phyloP scores from a whole-genome alignment of 2,329 filamentous ascomycete species.

The Trichophaea hybrida region DNA sequence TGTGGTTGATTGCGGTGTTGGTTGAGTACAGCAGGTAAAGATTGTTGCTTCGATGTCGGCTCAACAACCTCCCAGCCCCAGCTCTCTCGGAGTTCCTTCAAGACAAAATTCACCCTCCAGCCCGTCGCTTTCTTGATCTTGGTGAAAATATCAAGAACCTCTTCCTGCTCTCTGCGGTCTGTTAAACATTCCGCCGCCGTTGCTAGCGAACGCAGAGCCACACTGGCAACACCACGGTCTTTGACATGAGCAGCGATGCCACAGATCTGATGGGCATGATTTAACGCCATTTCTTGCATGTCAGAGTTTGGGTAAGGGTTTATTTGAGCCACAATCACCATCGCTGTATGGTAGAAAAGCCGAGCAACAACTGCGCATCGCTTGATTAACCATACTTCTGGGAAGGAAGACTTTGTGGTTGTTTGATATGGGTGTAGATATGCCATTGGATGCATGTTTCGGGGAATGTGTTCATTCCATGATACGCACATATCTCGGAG shows the following conservation, averaged over 20 bases:
- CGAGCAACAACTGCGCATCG: conserved; percentile 65
- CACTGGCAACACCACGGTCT: conserved; percentile 61
- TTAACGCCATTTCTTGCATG: conserved; percentile 54
- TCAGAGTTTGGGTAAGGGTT: conserved; percentile 54
- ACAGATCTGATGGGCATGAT: conserved; percentile 72
- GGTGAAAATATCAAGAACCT: conserved; percentile 63
- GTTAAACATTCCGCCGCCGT: conserved; percentile 62
- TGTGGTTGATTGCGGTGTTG: conserved; percentile 6
- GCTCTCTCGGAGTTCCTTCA: conserved; percentile 54
- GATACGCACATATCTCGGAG: conserved; percentile 69
- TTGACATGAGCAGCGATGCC: conserved; percentile 78
- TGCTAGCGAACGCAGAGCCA: conserved; percentile 64
- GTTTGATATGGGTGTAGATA: conserved; percentile 57
- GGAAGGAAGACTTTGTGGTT: conserved; percentile 58
- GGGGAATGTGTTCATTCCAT: conserved; percentile 66
- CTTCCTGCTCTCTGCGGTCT: conserved; percentile 57
- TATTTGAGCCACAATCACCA: conserved; percentile 64
- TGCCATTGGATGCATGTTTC: conserved; percentile 75
- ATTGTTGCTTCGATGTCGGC: conserved; percentile 29
- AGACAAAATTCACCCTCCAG: conserved; percentile 61
- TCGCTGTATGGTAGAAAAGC: conserved; percentile 77
- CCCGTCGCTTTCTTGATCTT: conserved; percentile 62
- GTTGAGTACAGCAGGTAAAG: conserved; percentile 3
- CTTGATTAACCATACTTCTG: conserved; percentile 79
- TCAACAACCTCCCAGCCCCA: conserved; percentile 58